Evolutionary conservation across 495 filamentous ascomycete species (phyloP).

Genomic region (Podospora appendiculata): DNA sequence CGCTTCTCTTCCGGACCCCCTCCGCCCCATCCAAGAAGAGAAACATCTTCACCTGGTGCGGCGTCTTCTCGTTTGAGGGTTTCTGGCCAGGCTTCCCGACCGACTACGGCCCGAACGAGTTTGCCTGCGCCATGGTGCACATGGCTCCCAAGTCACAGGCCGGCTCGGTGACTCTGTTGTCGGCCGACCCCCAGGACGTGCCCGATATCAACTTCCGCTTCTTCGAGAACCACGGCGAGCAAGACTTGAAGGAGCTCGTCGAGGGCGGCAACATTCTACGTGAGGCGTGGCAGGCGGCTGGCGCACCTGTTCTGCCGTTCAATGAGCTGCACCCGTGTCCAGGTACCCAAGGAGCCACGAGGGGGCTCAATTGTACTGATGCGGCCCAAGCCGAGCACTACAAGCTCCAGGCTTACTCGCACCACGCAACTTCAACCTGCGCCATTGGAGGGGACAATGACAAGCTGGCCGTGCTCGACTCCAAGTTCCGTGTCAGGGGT

Average conservation of each 20-base stretch:
- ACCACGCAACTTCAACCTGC: conserved; percentile 42
- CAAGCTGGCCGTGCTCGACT: conserved; percentile 41
- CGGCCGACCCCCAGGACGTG: conserved; percentile 44
- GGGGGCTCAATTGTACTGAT: conserved; percentile 26
- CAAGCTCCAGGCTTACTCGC: conserved; percentile 42
- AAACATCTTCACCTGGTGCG: conserved; percentile 41
- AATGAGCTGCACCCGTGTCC: conserved; percentile 36
- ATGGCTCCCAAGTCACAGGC: conserved; percentile 42
- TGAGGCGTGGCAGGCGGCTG: conserved; percentile 26
- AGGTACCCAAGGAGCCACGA: conserved; percentile 5
- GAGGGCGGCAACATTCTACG: conserved; percentile 44
- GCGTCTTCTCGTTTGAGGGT: conserved; percentile 37
- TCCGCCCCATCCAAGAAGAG: conserved; percentile 31
- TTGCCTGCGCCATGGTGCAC: conserved; percentile 39
- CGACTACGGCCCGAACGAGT: conserved; percentile 32
- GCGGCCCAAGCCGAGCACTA: conserved; percentile 33
- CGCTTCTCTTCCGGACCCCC: conserved; percentile 33
- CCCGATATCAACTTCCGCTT: conserved; percentile 52
- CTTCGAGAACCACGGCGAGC: conserved; percentile 34
- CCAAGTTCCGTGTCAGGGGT: conserved; percentile 43
- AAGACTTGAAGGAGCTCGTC: conserved; percentile 41
- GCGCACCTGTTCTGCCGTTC: conserved; percentile 27
- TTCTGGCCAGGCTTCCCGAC: conserved; percentile 42
- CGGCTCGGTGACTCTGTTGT: conserved; percentile 40
- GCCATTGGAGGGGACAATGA: conserved; percentile 44